phyloP scores from a whole-genome alignment of 768 basidiomycete genomes.

The Suillus plorans region DNA sequence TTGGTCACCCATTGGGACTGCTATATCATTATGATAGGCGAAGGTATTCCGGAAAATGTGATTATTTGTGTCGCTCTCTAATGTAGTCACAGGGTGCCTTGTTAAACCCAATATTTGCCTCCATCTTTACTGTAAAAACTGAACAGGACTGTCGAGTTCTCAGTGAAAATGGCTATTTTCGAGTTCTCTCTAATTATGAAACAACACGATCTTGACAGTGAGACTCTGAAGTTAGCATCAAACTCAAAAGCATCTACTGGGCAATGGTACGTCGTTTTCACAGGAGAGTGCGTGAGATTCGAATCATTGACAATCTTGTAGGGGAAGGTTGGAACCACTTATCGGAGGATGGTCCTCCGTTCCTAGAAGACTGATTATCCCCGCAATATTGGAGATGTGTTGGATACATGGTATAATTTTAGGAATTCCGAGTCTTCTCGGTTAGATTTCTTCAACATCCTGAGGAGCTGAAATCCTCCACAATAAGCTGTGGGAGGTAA shows the following conservation, averaged over 20 bases:
- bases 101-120: slow-evolving; percentile 42
- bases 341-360: slow-evolving; percentile 78
- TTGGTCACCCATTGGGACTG: slow-evolving; percentile 50
- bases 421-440: slow-evolving; percentile 85
- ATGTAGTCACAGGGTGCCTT: slow-evolving; percentile 1
- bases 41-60: slow-evolving; percentile 69
- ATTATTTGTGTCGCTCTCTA: slow-evolving; percentile 36
- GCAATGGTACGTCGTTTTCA: slow-evolving; percentile 68
- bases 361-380: slow-evolving; percentile 92
- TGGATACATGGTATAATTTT: background rate
- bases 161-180: slow-evolving; percentile 86
- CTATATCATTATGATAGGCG: slow-evolving; percentile 80
- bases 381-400: slow-evolving; percentile 79
- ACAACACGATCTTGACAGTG: slow-evolving; percentile 81
- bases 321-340: slow-evolving; percentile 90
- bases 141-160: slow-evolving; percentile 90
- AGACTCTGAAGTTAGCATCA: slow-evolving; percentile 77
- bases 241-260: slow-evolving; percentile 94
- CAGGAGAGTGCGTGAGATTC: background rate
- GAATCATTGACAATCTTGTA: slow-evolving; percentile 29
- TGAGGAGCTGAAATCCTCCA: slow-evolving; percentile 92
- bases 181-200: slow-evolving; percentile 88
- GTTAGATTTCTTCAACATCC: slow-evolving; percentile 85
- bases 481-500: slow-evolving; percentile 92
- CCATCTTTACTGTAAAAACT: slow-evolving; percentile 97